Percentiles rank a stretch among this genome's conserved stretches.
Conservation (phyloP, 129 eudicot species). For the Centrapalus pauciflorus region DNA sequence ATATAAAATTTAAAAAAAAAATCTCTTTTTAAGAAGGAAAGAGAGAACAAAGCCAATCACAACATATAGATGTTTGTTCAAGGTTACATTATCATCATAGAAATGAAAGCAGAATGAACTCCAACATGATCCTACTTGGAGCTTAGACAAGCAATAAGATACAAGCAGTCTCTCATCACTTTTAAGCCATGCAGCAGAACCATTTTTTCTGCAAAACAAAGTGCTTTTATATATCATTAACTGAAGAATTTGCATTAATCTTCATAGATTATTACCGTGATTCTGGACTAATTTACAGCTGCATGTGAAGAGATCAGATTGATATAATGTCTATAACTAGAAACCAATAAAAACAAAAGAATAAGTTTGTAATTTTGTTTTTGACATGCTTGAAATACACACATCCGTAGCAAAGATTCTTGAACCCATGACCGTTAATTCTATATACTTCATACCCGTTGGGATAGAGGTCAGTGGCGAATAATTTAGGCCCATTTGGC, state of each 20-base stretch:
- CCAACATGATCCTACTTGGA: constrained; percentile 23
- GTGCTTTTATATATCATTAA: neutral
- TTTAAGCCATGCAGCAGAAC: constrained; percentile 60
- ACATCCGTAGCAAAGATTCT: neutral
- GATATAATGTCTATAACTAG: neutral
- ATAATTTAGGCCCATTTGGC: no score
- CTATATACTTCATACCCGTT: neutral
- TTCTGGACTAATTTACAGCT: neutral
- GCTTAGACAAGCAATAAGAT: constrained; percentile 26
- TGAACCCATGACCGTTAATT: neutral
- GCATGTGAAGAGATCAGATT: no score
- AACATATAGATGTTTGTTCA: constrained; percentile 24
- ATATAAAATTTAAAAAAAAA: neutral
- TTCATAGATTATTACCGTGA: neutral
- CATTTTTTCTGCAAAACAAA: constrained; percentile 61
- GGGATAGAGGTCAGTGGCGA: no score
- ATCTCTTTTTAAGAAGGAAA: constrained; percentile 13
- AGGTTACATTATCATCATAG: constrained; percentile 33
- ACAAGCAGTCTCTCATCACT: constrained; percentile 36
- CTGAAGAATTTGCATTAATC: neutral
- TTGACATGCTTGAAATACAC: neutral
- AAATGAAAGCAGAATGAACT: constrained; percentile 33
- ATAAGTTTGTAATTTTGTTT: neutral
- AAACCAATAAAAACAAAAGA: neutral
- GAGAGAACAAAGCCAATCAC: constrained; percentile 22